These are phyloP conservation scores for Cordia subcordata DNA, from an alignment of 257 asterid species.

Conservation along the genomic window DNA sequence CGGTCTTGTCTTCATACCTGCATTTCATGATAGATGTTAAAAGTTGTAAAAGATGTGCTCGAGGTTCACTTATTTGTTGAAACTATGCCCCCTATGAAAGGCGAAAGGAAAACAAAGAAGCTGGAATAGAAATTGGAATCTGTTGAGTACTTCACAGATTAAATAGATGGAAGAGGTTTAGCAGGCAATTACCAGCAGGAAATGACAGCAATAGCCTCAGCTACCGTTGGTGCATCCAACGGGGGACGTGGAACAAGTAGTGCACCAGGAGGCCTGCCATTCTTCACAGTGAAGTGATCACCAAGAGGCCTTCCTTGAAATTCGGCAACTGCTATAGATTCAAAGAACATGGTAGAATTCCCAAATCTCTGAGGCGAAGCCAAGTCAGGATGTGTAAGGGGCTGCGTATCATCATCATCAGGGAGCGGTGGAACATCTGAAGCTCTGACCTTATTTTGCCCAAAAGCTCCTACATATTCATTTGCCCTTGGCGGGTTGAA, in stretches of 20 bases:
- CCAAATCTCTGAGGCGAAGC: conserved; percentile 73
- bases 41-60: neutral
- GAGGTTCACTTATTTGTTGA: too few relatives aligned
- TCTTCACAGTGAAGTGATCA: conserved; percentile 78
- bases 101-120: neutral
- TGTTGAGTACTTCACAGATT: neutral
- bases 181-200: conserved; percentile 73
- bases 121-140: neutral
- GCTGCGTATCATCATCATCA: conserved; percentile 64
- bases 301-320: conserved; percentile 94
- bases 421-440: conserved; percentile 22
- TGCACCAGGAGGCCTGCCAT: conserved; percentile 92
- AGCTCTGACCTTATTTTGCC: conserved; percentile 51
- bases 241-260: conserved; percentile 68
- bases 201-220: conserved; percentile 94
- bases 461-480: conserved; percentile 64
- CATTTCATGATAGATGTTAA: neutral
- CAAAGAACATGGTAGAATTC: conserved; percentile 69
- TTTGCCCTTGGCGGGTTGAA: conserved; percentile 82
- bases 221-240: conserved; percentile 92
- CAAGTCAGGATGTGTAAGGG: conserved; percentile 71
- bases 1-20: conserved; percentile 94
- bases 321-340: conserved; percentile 85
- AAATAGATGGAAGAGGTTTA: neutral
- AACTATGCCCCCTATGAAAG: too few relatives aligned